Percentiles rank a stretch among this genome's conserved stretches.
These are phyloP conservation scores for Saccharomycopsis amapae DNA, from an alignment of 805 yeast genomes.

Conservation along the genomic window DNA sequence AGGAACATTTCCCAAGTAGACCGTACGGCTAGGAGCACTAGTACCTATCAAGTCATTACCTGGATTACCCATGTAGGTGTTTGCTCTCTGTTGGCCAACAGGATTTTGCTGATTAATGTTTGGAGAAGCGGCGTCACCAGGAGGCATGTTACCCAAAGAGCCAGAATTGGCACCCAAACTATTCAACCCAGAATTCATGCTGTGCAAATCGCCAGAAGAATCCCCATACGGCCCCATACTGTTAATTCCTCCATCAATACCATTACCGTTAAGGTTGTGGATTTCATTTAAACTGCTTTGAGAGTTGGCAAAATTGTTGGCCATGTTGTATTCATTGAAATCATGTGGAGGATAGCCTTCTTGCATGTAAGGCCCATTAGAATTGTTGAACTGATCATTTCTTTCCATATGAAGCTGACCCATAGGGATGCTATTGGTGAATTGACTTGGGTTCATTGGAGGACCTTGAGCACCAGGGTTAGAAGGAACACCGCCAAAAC, in stretches of 20 bases:
- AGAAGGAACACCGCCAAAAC: conserved; percentile 1
- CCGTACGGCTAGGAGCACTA: conserved; percentile 71
- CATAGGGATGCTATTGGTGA: background rate
- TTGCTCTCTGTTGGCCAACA: conserved; percentile 5
- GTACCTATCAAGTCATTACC: conserved; percentile 24
- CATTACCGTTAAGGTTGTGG: background rate
- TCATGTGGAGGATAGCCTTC: conserved; percentile 8
- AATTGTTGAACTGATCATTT: conserved; percentile 8
- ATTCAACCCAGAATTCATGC: conserved; percentile 9
- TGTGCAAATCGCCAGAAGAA: conserved; percentile 7
- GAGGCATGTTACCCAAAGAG: conserved; percentile 4
- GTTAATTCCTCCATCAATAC: conserved; percentile 6
- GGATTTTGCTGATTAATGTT: background rate
- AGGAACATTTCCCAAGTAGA: conserved; percentile 85
- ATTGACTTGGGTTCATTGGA: conserved; percentile 2
- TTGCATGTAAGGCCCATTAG: conserved; percentile 7
- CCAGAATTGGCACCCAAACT: conserved; percentile 2
- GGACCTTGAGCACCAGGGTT: conserved; percentile 9
- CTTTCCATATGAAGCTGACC: background rate
- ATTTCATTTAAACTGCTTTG: conserved; percentile 10
- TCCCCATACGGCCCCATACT: conserved; percentile 2
- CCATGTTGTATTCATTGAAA: conserved; percentile 10
- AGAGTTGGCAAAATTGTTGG: conserved; percentile 6
- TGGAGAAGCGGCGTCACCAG: conserved; percentile 12
- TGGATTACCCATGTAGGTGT: conserved; percentile 10